These are phyloP conservation scores for Pseudonitzschia pungens DNA, from an alignment of 108 stramenopile genomes.

Conservation along the genomic window DNA sequence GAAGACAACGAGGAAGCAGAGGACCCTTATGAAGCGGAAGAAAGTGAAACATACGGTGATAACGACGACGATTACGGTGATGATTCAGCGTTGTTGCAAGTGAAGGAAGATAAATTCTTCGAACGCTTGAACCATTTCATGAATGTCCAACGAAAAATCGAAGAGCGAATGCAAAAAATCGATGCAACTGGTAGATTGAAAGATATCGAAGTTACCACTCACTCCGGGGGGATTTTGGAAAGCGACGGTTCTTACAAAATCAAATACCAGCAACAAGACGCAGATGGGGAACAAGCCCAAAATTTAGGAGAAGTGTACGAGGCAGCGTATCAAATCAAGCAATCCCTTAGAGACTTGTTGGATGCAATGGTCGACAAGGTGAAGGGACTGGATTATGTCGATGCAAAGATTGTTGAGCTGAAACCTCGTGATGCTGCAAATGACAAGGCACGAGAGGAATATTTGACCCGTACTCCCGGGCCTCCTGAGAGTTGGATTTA, in stretches of 20 bases:
- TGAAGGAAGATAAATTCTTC: constrained; percentile 40
- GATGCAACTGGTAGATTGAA: constrained; percentile 27
- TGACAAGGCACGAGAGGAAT: constrained; percentile 40
- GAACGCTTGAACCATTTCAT: constrained; percentile 45
- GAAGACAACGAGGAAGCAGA: constrained; percentile 3
- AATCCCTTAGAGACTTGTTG: constrained; percentile 33
- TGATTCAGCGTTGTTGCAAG: constrained; percentile 19
- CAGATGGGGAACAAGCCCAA: constrained; percentile 36
- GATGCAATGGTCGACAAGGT: constrained; percentile 46
- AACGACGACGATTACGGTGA: constrained; percentile 32
- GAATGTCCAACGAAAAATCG: constrained; percentile 38
- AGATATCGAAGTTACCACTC: constrained; percentile 30
- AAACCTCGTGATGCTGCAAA: constrained; percentile 44
- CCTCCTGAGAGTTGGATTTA: constrained; percentile 42
- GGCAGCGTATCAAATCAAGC: constrained; percentile 46
- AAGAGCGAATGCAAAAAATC: constrained; percentile 41
- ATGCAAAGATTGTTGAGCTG: constrained; percentile 38
- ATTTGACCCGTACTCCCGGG: constrained; percentile 32
- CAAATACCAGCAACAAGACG: constrained; percentile 42
- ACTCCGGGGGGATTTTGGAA: constrained; percentile 34
- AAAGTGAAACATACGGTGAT: constrained; percentile 23
- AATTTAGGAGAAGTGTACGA: constrained; percentile 45
- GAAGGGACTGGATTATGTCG: constrained; percentile 44
- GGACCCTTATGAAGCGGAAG: constrained; percentile 18
- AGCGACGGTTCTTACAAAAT: constrained; percentile 30